These are phyloP conservation scores for Cercospora sp. DNA, from an alignment of 2,329 filamentous ascomycete genomes.

Conservation along the genomic window DNA sequence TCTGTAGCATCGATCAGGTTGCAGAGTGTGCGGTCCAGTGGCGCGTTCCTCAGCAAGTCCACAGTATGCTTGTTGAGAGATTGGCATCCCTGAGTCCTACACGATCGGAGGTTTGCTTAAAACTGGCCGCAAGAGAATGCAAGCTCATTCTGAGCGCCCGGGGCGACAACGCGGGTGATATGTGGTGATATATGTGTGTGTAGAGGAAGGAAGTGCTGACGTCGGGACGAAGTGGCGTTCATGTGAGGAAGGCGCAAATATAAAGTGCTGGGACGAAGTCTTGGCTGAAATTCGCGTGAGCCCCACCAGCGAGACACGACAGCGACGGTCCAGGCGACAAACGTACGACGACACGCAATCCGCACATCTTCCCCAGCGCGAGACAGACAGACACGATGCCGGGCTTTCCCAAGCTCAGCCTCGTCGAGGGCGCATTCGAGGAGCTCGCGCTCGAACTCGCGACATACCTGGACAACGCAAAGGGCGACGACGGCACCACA, in stretches of 20 bases:
- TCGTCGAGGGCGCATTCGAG: slow-evolving; percentile 88
- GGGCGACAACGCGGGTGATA: too few relatives aligned
- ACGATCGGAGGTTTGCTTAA: too few relatives aligned
- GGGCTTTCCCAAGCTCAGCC: slow-evolving; percentile 61
- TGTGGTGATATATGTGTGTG: not conserved
- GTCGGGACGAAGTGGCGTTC: not conserved
- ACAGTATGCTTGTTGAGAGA: not conserved
- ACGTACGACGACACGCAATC: not conserved
- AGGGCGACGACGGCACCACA: slow-evolving; percentile 59
- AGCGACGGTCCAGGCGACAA: not conserved
- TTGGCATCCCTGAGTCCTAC: too few relatives aligned
- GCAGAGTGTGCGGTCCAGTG: not conserved
- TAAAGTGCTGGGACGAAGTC: slow-evolving; percentile 6
- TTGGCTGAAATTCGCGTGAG: slow-evolving; percentile 10
- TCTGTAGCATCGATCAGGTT: not conserved
- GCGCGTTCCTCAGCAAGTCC: not conserved
- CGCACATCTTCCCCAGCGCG: not conserved
- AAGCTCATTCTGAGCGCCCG: too few relatives aligned
- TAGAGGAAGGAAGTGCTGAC: not conserved
- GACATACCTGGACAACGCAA: slow-evolving; percentile 83
- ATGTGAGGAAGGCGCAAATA: not conserved
- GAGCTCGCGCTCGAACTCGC: slow-evolving; percentile 94
- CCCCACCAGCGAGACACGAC: slow-evolving; percentile 7
- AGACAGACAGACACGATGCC: slow-evolving; percentile 51
- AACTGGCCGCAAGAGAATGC: too few relatives aligned